These are phyloP conservation scores for Candida pini DNA, from an alignment of 805 yeast genomes.

Conservation along the genomic window DNA sequence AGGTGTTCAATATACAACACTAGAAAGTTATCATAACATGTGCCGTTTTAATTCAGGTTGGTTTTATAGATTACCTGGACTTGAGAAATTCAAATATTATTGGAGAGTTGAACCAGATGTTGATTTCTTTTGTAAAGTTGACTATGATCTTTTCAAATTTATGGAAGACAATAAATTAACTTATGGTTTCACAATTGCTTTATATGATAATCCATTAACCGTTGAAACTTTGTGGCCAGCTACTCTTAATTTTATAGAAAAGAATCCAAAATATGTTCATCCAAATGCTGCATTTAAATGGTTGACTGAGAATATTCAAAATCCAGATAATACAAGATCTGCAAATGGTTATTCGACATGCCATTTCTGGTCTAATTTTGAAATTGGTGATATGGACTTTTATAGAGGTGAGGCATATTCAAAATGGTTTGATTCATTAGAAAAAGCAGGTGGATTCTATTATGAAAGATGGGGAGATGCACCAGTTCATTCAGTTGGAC, in stretches of 20 bases:
- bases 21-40: constrained; percentile 81
- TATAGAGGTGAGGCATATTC: constrained; percentile 68
- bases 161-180: constrained; percentile 70
- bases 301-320: constrained; percentile 66
- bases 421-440: constrained; percentile 62
- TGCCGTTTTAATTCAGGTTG: constrained; percentile 85
- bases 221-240: constrained; percentile 74
- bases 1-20: constrained; percentile 67
- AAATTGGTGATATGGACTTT: constrained; percentile 68
- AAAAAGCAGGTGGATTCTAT: constrained; percentile 73
- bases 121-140: constrained; percentile 68
- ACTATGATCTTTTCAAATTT: constrained; percentile 73
- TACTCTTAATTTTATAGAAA: constrained; percentile 56
- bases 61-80: constrained; percentile 65
- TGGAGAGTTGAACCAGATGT: constrained; percentile 92
- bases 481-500: constrained; percentile 47
- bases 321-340: constrained; percentile 36
- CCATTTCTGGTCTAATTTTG: constrained; percentile 87
- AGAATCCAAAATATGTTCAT: constrained; percentile 54
- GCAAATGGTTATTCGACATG: constrained; percentile 67
- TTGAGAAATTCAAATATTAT: constrained; percentile 73
- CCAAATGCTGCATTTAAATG: constrained; percentile 63
- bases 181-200: constrained; percentile 72
- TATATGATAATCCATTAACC: constrained; percentile 59
- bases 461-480: constrained; percentile 66